phyloP scores from a whole-genome alignment of 2,329 filamentous ascomycete species.

The Lecanoromycetidae sp. region DNA sequence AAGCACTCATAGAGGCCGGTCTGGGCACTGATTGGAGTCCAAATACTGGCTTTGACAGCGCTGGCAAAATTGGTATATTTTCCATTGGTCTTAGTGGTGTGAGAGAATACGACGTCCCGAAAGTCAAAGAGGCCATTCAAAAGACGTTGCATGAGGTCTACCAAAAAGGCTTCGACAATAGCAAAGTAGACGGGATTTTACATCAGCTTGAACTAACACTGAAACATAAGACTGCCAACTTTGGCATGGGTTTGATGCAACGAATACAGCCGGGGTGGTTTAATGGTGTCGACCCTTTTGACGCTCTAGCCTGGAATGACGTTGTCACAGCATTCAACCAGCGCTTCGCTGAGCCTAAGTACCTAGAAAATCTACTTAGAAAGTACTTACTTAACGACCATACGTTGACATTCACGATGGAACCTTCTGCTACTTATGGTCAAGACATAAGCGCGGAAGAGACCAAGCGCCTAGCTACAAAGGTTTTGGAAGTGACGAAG shows the following conservation, averaged over 20 bases:
- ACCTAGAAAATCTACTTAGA: conserved; percentile 72
- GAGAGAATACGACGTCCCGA: conserved; percentile 62
- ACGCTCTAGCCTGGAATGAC: conserved; percentile 83
- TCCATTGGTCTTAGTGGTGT: conserved; percentile 89
- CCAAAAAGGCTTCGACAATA: conserved; percentile 68
- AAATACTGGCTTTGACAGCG: conserved; percentile 82
- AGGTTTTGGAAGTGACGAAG: conserved; percentile 58
- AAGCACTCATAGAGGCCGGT: conserved; percentile 74
- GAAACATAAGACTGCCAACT: conserved; percentile 93
- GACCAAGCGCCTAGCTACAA: conserved; percentile 56
- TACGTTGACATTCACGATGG: conserved; percentile 87
- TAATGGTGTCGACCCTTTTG: conserved; percentile 84
- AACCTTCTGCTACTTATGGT: conserved; percentile 63
- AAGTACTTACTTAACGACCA: conserved; percentile 85
- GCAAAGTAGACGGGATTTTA: conserved; percentile 85
- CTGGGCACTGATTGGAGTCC: conserved; percentile 89
- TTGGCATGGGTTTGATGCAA: conserved; percentile 83
- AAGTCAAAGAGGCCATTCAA: conserved; percentile 62
- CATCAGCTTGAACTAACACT: conserved; percentile 87
- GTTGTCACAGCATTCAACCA: conserved; percentile 72
- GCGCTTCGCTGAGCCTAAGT: conserved; percentile 60
- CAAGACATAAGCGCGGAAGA: conserved; percentile 68
- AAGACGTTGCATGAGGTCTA: conserved; percentile 59
- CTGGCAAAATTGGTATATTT: conserved; percentile 66
- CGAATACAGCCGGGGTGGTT: conserved; percentile 89